These are phyloP conservation scores for Suillus subalutaceus DNA, from an alignment of 768 basidiomycete genomes.

Conservation along the genomic window DNA sequence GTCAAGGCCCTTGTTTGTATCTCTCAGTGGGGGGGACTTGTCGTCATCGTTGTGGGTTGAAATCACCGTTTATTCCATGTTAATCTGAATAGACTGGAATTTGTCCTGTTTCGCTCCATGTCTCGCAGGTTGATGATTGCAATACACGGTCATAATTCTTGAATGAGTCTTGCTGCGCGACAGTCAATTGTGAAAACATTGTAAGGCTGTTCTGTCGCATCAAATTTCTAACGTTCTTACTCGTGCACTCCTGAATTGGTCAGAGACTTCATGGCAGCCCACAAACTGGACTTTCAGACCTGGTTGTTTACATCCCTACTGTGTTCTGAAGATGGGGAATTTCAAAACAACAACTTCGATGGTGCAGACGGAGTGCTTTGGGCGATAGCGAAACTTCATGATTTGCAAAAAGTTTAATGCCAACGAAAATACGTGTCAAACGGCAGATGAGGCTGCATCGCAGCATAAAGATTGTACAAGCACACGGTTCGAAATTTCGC, in stretches of 20 bases:
- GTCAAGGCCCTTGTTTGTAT: conserved; percentile 62
- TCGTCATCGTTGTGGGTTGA: too few relatives aligned
- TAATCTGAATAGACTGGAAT: not conserved
- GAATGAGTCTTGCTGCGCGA: not conserved
- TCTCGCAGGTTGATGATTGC: not conserved
- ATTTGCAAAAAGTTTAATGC: not conserved
- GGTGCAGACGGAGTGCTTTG: not conserved
- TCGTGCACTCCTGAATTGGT: too few relatives aligned
- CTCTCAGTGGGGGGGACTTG: conserved; percentile 48
- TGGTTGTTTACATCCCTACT: not conserved
- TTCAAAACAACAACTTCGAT: not conserved
- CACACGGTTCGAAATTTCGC: not conserved
- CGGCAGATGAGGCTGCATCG: not conserved
- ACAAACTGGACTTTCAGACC: not conserved
- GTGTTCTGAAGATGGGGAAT: not conserved
- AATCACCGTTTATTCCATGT: not conserved
- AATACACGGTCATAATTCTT: not conserved
- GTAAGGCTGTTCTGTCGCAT: not conserved
- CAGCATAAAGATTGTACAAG: too few relatives aligned
- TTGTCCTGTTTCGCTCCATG: not conserved
- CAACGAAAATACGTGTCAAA: not conserved
- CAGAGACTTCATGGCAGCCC: too few relatives aligned
- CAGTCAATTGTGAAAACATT: not conserved
- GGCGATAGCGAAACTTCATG: too few relatives aligned
- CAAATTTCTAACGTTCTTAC: not conserved